Percentiles rank a stretch among this genome's conserved stretches.
phyloP scores from a whole-genome alignment of 2,329 filamentous ascomycete genomes.

The Botrytis fabae region DNA sequence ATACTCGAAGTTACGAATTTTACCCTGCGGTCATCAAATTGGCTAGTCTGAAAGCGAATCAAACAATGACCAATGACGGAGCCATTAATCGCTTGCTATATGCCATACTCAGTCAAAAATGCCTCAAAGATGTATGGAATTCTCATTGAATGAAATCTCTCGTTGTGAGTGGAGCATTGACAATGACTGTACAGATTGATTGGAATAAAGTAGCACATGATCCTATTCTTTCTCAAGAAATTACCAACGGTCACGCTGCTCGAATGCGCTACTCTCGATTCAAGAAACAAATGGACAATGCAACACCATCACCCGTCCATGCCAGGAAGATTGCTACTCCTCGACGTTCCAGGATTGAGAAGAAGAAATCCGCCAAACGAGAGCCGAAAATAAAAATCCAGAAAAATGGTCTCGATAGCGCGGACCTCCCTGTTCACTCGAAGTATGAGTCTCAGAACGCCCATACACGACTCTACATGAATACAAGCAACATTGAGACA shows the following conservation, averaged over 20 bases:
- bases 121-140: slow-evolving; percentile 49
- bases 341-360: slow-evolving; percentile 33
- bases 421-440: neutral
- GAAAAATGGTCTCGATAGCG: neutral
- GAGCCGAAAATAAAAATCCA: slow-evolving; percentile 14
- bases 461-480: neutral
- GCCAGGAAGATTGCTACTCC: slow-evolving; percentile 25
- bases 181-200: slow-evolving; percentile 47
- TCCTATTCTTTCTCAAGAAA: slow-evolving; percentile 43
- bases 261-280: slow-evolving; percentile 58
- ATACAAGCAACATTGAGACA: neutral
- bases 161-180: neutral
- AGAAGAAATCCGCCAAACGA: slow-evolving; percentile 21
- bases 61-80: slow-evolving; percentile 48
- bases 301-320: slow-evolving; percentile 30
- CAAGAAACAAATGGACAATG: slow-evolving; percentile 52
- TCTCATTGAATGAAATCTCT: neutral
- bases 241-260: slow-evolving; percentile 57
- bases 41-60: slow-evolving; percentile 42
- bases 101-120: slow-evolving; percentile 55
- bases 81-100: slow-evolving; percentile 55
- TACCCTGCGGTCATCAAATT: slow-evolving; percentile 27
- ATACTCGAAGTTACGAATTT: neutral
- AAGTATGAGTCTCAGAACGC: slow-evolving; percentile 1
- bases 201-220: slow-evolving; percentile 53